Percentiles rank a stretch among this genome's conserved stretches.
These are phyloP conservation scores for Hippophae rhamnoides DNA, from an alignment of 306 rosid genomes.

Conservation along the genomic window DNA sequence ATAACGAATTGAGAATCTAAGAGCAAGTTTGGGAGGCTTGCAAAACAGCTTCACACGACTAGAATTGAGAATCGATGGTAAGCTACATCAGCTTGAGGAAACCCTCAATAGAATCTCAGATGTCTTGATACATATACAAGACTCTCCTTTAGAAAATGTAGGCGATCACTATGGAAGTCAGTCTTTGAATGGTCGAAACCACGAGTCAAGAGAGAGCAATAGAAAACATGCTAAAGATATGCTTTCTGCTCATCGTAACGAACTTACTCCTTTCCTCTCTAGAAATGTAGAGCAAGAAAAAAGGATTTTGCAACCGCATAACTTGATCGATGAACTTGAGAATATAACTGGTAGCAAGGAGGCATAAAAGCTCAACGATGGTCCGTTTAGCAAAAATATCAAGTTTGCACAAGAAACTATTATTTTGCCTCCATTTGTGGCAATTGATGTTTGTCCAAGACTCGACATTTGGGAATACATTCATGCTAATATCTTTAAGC, in stretches of 20 bases:
- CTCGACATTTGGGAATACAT: conserved; percentile 55
- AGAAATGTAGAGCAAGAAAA: conserved; percentile 86
- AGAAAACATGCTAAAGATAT: conserved; percentile 73
- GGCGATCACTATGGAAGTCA: too few relatives aligned
- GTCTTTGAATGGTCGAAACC: too few relatives aligned
- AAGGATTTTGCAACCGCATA: conserved; percentile 85
- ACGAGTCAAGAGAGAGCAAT: conserved; percentile 22
- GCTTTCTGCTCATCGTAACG: conserved; percentile 78
- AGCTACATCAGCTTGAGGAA: too few relatives aligned
- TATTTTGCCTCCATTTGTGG: conserved; percentile 82
- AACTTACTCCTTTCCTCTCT: conserved; percentile 75
- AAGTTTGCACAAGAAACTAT: conserved; percentile 69
- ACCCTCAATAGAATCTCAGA: too few relatives aligned
- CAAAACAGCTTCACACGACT: too few relatives aligned
- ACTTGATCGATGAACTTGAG: conserved; percentile 67
- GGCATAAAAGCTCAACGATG: conserved; percentile 26
- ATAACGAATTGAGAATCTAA: too few relatives aligned
- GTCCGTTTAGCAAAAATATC: conserved; percentile 42
- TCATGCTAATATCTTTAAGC: too few relatives aligned
- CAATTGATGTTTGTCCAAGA: conserved; percentile 78
- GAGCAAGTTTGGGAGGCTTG: too few relatives aligned
- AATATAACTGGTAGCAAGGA: conserved; percentile 30
- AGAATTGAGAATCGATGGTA: too few relatives aligned
- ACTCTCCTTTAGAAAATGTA: too few relatives aligned
- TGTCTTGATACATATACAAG: too few relatives aligned